Evolutionary conservation across 306 rosid species (phyloP), one percentile per base, ranked within the genome.

Genomic region (Fagus crenata): DNA sequence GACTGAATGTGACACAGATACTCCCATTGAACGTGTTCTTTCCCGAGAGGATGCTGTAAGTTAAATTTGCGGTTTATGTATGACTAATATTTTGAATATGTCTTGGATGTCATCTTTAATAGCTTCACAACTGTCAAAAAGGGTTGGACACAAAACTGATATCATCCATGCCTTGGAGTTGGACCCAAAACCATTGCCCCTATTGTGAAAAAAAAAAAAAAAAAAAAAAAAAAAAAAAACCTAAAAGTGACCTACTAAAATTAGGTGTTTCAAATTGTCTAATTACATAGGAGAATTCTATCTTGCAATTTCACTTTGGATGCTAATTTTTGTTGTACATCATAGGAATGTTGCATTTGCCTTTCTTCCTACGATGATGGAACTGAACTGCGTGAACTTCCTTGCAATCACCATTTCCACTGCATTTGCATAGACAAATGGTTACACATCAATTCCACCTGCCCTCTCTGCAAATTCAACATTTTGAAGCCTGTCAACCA

Each of bases 401-500:
- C 99, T 49, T 90, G 97, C 80, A 77, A 79, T 72, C 99, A 95
- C 84, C 92, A 89, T 80, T 95, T 92, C 75, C 97, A 95, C 77
- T 71, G 93, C 77, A 63, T 81, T 9, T 95, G 99, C 91, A 92
- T 95, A 33, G 96, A 95, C 86, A 92, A 87, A 87, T 92, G 99
- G 97, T 75, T 95, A 73, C 87, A 77, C 81, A 85, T 89, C 65
- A 92, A 89, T 78, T 88, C 97, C 0, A 89, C 82, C 69, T 95
- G 97, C 83, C 99, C 97, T 35, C 93, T 95, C 59, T 95, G 99
- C 96, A 95, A 95, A 80, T 92, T 83, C 53, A 84, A 95, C 85
- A 83, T 92, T 72, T 83, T 87, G 86, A 86, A 81, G 84, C 76
- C 72, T 7, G 74, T 58, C 28, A 72, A 80, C 53, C 78, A 59